Evolutionary conservation across 768 basidiomycete species (phyloP), one percentile per base, ranked within the genome.

Genomic region (Hebeloma cylindrosporum): DNA sequence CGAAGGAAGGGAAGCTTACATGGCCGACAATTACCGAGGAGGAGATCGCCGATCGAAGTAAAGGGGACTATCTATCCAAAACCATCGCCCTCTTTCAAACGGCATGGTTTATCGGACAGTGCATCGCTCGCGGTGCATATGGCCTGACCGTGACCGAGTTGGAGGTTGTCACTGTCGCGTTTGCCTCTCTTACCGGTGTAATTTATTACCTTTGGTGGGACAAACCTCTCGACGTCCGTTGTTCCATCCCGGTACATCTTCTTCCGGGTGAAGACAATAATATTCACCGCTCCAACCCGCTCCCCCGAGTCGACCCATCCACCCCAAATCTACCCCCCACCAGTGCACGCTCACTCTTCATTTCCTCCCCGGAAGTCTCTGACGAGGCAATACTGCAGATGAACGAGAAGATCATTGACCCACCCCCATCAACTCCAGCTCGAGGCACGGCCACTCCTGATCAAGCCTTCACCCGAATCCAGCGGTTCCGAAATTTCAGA

Each of bases 121-220:
- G 55, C 36, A 46, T 62, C 3, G 43, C 56, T 3, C 61, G 69
- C 2, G n/a, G 31, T 10, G 26, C 16, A 1, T 39, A 56, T 21
- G 29, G 43, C 11, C 56, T 70, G 2, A 48, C 59, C 3, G 21
- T 65, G 14, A 66, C 63, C 4, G 56, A 62, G 21, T 56, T 71
- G 10, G 67, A 73, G 43, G 47, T 68, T 17, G 44, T 60, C 13
- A 70, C 70, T 1, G 14, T 68, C 23, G 63, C 62, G 1, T 65
- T 64, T 26, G 62, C 58, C 7, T 34, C 56, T 4, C 48, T 68
- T 21, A 67, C 60, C 33, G 44, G 55, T 4, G 45, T 57, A 7
- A 60, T 53, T 13, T 70, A 66, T 48, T 28, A 40, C 3, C 34
- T 65, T 3, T 71, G 71, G 70, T 70, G 64, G 68, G 31, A 59